phyloP scores from a whole-genome alignment of 176 grass and related monocot genomes.

The Oryza officinalis region DNA sequence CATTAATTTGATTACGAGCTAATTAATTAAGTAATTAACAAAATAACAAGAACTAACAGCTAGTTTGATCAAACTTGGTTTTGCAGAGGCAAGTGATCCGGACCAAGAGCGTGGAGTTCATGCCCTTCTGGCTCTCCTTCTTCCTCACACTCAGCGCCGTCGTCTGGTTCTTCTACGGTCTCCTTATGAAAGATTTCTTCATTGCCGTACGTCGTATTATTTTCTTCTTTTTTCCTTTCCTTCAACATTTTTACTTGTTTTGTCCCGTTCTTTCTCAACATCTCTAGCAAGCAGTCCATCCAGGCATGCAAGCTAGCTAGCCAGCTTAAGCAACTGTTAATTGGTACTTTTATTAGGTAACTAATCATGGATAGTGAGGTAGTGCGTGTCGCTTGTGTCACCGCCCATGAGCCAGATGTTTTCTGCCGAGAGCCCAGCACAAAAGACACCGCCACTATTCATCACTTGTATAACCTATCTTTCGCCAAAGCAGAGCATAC shows the following conservation, averaged over 20 bases:
- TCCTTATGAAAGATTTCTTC: constrained; percentile 61
- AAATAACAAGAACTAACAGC: no score
- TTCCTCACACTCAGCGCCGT: constrained; percentile 86
- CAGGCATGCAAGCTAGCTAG: background rate
- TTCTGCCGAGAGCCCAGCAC: constrained; percentile 25
- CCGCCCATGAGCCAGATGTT: constrained; percentile 25
- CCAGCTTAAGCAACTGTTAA: constrained; percentile 17
- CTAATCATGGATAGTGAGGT: constrained; percentile 13
- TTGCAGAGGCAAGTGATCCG: constrained; percentile 74
- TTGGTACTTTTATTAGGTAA: constrained; percentile 17
- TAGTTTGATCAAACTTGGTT: background rate
- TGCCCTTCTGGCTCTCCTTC: constrained; percentile 80
- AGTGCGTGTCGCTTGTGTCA: constrained; percentile 38
- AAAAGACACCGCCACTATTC: constrained; percentile 18
- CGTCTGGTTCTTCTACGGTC: constrained; percentile 85
- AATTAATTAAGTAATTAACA: no score
- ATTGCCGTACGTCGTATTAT: constrained; percentile 49
- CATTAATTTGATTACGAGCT: no score
- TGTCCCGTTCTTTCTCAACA: background rate
- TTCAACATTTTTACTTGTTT: background rate
- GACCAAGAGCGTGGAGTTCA: constrained; percentile 93
- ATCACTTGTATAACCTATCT: background rate
- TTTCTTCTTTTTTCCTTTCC: background rate
- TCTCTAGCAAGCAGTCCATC: background rate
- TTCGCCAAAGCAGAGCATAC: constrained; percentile 16